These are phyloP conservation scores for Passalora sequoiae DNA, from an alignment of 2,329 filamentous ascomycete genomes.

Conservation along the genomic window DNA sequence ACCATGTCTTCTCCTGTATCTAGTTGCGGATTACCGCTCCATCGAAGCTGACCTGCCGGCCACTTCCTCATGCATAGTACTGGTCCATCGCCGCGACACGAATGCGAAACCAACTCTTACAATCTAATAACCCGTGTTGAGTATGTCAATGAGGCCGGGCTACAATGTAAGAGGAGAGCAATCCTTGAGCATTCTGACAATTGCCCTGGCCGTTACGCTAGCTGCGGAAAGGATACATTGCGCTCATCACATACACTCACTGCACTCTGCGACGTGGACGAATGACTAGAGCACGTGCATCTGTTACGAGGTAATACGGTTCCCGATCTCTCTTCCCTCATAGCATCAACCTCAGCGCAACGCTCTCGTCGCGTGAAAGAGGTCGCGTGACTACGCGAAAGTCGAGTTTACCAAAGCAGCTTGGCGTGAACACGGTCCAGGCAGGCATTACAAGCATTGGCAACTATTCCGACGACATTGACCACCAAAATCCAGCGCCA, in stretches of 20 bases:
- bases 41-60: too few species aligned
- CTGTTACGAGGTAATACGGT: too few species aligned
- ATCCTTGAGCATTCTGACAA: slow-evolving; percentile 32
- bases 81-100: too few species aligned
- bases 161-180: slow-evolving; percentile 65
- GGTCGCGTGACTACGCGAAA: background rate
- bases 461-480: too few species aligned
- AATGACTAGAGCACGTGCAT: too few species aligned
- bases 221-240: slow-evolving; percentile 22
- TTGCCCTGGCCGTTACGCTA: slow-evolving; percentile 21
- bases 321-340: background rate
- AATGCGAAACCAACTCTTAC: slow-evolving; percentile 57
- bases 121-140: slow-evolving; percentile 63
- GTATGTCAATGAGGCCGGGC: slow-evolving; percentile 55
- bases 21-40: too few species aligned
- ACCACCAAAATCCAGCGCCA: too few species aligned
- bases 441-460: background rate
- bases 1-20: too few species aligned
- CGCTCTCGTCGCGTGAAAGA: background rate
- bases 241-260: slow-evolving; percentile 22
- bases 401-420: background rate
- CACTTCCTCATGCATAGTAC: too few species aligned
- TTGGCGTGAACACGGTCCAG: background rate
- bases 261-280: too few species aligned
- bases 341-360: background rate